Percentiles rank a stretch among this genome's conserved stretches.
Evolutionary conservation across 2,329 filamentous ascomycete species (phyloP).

Genomic region (Apiospora rasikravindrae): DNA sequence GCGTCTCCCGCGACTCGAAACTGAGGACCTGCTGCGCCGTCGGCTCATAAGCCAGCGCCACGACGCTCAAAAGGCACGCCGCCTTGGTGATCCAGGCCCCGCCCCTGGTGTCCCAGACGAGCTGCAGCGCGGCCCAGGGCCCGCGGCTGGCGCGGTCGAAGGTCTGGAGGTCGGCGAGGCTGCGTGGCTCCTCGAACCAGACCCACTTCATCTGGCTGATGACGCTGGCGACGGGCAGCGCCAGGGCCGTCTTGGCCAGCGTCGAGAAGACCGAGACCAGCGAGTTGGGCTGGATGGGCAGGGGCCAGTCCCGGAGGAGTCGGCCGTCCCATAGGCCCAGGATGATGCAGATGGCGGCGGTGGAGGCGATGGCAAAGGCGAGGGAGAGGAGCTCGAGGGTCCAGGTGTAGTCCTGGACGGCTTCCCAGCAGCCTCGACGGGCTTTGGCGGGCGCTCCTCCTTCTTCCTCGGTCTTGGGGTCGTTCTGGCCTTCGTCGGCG

Average conservation of each 20-base stretch:
- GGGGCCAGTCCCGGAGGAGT: conserved; percentile 19
- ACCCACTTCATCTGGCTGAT: conserved; percentile 45
- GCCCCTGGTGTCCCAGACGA: conserved; percentile 17
- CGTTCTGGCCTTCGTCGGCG: neutral
- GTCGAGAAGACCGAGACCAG: conserved; percentile 41
- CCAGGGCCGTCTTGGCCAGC: conserved; percentile 35
- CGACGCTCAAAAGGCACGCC: conserved; percentile 22
- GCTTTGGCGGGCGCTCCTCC: neutral
- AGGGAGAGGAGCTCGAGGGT: conserved; percentile 8
- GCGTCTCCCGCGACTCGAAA: conserved; percentile 8
- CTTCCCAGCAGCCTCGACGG: conserved; percentile 14
- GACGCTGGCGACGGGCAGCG: conserved; percentile 38
- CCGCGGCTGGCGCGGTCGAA: conserved; percentile 39
- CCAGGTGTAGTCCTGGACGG: conserved; percentile 9
- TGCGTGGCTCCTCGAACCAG: conserved; percentile 30
- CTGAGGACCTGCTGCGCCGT: conserved; percentile 27
- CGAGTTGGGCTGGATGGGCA: conserved; percentile 37
- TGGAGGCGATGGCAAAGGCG: neutral
- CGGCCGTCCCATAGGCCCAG: neutral
- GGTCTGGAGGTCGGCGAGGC: conserved; percentile 33
- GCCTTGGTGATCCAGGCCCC: neutral
- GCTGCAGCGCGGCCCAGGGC: conserved; percentile 30
- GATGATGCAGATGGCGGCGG: conserved; percentile 3
- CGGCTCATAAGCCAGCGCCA: conserved; percentile 26
- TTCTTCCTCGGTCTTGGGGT: neutral